Evolutionary conservation across 2,329 filamentous ascomycete genomes (phyloP), one percentile per base, ranked within the genome.

Genomic region (Pseudocercospora ulei): DNA sequence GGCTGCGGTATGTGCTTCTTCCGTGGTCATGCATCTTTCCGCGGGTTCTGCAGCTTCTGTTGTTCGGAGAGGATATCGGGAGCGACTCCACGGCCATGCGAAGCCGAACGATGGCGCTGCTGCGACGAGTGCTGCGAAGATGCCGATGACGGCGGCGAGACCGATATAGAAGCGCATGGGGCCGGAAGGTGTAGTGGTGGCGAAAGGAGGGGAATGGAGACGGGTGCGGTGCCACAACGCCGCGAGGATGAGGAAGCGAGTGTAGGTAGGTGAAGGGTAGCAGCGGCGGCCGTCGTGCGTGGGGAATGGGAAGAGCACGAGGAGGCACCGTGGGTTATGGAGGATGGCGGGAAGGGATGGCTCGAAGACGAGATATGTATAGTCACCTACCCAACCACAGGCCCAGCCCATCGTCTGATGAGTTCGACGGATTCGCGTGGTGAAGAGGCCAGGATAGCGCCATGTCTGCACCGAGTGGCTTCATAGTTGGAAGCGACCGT

Each of bases 1-100:
- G 22, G 45, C 51, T 7, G 54, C 43, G 2, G 35, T 42, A 3
- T 45, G 30, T 2, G 53, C 52, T 14, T 49, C 45, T 12, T 37
- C 4, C 5, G 39, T 33, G 12, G 43, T 49, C 38, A 55, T 55
- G 48, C 56, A 59, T 28, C 44, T 38, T 17, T 35, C 40, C 8
- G 33, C 17, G 5, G 20, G 26, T 26, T 37, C 22, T 16, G n/a
- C 14, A 11, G 24, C 24, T 18, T 16, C 8, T 11, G 20, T 7
- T 2, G 22, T 14, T 18, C 19, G 16, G 4, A 20, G 22, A 4
- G 17, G 30, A 2, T 33, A 6, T 33, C 23, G 30, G n/a, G 7
- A 7, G 16, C 23, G 11, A 7, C 18, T 20, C 30, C 30, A 33
- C 9, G 30, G 30, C 34, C 34, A 36, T 36, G 34, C 23, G 34